Evolutionary conservation across 441 rosid genomes (phyloP).

Genomic region (Sinapis alba): DNA sequence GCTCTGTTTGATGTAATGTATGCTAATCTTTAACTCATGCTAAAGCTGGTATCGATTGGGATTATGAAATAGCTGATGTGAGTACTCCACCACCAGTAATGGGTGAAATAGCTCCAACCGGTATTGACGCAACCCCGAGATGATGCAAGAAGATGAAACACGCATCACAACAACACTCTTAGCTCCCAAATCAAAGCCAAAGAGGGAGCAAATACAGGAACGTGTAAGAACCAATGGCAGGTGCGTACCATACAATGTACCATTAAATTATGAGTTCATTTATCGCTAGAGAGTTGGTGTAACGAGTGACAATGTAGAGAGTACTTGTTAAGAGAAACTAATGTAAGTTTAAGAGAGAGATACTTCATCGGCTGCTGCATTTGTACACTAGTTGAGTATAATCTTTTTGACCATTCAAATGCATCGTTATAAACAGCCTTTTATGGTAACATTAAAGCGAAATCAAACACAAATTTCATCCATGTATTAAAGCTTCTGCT

Average conservation of each 20-base stretch:
- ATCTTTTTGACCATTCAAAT: conserved; percentile 24
- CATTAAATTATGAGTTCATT: conserved; percentile 29
- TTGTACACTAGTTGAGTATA: conserved; percentile 22
- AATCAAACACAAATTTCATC: conserved; percentile 18
- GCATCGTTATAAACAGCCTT: not conserved
- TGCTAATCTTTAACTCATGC: conserved; percentile 49
- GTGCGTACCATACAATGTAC: conserved; percentile 39
- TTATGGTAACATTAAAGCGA: not conserved
- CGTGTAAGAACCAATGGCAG: conserved; percentile 30
- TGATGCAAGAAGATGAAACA: conserved; percentile 29
- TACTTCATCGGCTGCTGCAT: conserved; percentile 34
- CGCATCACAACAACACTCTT: not conserved
- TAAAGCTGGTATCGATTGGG: conserved; percentile 73
- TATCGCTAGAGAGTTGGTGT: conserved; percentile 12
- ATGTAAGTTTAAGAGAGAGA: conserved; percentile 27
- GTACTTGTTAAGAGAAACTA: conserved; percentile 18
- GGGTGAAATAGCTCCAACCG: conserved; percentile 43
- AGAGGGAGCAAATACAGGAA: conserved; percentile 32
- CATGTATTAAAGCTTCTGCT: conserved; percentile 28
- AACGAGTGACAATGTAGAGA: conserved; percentile 30
- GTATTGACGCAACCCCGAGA: conserved; percentile 42
- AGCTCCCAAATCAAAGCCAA: conserved; percentile 8
- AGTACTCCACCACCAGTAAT: conserved; percentile 53
- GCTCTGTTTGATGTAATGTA: not conserved
- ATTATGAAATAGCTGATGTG: conserved; percentile 61